A percentile compares a stretch with the other conserved stretches of the same genome.
phyloP scores from a whole-genome alignment of 768 basidiomycete species.

The Lactarius sp. region DNA sequence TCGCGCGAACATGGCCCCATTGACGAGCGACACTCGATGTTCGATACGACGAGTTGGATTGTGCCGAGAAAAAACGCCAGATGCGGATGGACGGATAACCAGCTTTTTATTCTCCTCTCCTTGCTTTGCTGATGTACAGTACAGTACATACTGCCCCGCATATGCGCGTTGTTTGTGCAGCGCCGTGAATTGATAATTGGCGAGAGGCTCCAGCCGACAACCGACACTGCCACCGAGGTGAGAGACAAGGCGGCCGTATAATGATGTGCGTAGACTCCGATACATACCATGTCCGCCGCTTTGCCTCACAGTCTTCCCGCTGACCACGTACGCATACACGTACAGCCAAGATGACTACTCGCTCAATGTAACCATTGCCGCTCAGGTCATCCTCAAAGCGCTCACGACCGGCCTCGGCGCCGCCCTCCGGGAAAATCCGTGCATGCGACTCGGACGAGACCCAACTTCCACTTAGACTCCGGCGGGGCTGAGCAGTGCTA shows the following conservation, averaged over 20 bases:
- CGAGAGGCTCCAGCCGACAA: slow-evolving; percentile 17
- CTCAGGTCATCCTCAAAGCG: slow-evolving; percentile 29
- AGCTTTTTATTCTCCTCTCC: not conserved
- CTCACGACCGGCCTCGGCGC: slow-evolving; percentile 29
- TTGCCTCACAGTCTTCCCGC: too few species aligned
- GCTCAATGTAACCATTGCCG: slow-evolving; percentile 29
- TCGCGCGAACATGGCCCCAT: too few species aligned
- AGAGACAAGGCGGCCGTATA: slow-evolving; percentile 2
- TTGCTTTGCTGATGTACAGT: not conserved
- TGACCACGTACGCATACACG: too few species aligned
- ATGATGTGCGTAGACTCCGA: not conserved
- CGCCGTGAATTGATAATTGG: slow-evolving; percentile 2
- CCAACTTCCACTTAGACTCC: not conserved
- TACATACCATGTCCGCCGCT: not conserved
- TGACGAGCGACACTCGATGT: not conserved
- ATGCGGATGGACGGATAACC: not conserved
- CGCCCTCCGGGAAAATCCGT: slow-evolving; percentile 24
- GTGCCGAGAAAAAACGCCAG: slow-evolving; percentile 2
- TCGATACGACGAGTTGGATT: not conserved
- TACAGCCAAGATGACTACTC: slow-evolving; percentile 26
- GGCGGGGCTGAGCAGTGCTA: not conserved
- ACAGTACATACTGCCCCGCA: not conserved
- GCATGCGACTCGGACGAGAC: not conserved
- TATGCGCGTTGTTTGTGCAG: not conserved
- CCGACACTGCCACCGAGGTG: slow-evolving; percentile 6